These are phyloP conservation scores for Metschnikowia baotianmanensis DNA, from an alignment of 805 yeast genomes.

Conservation along the genomic window DNA sequence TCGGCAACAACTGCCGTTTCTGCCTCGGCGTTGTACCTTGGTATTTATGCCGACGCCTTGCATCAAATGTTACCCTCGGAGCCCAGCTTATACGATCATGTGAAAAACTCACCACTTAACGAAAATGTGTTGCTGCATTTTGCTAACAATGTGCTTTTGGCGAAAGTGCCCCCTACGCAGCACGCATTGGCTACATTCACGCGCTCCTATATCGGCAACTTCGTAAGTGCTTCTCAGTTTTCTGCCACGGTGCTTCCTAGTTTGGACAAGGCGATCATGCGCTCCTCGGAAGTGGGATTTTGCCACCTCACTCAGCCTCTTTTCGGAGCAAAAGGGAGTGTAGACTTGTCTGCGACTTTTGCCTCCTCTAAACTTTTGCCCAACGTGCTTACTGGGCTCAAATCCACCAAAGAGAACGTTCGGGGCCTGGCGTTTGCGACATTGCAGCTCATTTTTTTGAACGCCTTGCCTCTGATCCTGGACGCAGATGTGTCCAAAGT, in stretches of 20 bases:
- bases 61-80: constrained; percentile 24
- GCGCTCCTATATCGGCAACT: constrained; percentile 42
- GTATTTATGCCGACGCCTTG: constrained; percentile 24
- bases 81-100: constrained; percentile 22
- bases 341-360: constrained; percentile 43
- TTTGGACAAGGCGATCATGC: constrained; percentile 68
- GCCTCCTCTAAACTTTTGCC: constrained; percentile 44
- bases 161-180: constrained; percentile 41
- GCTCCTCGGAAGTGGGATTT: constrained; percentile 75
- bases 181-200: constrained; percentile 38
- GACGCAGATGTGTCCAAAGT: constrained; percentile 30
- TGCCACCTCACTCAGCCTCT: constrained; percentile 52
- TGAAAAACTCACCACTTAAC: constrained; percentile 11
- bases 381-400: constrained; percentile 54
- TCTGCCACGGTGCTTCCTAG: constrained; percentile 49
- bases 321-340: constrained; percentile 24
- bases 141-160: constrained; percentile 43
- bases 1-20: constrained; percentile 5
- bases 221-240: constrained; percentile 38
- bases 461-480: constrained; percentile 16
- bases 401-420: constrained; percentile 68
- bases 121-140: constrained; percentile 21
- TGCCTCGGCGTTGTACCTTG: constrained; percentile 22
- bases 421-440: constrained; percentile 48
- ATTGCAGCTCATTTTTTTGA: constrained; percentile 23